Base-by-base conservation (phyloP, 768 basidiomycete species). In the Psilocybe cubensis region DNA sequence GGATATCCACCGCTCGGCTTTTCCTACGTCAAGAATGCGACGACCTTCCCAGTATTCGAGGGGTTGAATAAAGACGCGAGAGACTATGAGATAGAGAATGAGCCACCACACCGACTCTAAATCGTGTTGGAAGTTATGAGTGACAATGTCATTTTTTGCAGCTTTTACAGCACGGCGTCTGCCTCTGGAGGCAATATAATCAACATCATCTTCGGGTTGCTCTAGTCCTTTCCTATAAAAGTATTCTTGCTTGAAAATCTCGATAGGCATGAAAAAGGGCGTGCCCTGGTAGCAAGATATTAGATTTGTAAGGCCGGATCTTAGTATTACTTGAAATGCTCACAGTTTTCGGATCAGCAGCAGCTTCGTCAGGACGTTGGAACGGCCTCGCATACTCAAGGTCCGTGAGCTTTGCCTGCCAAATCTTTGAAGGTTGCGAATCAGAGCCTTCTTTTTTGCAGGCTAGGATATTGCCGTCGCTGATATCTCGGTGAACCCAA, bases 401-500 rank as follows among this genome's bases (percentile, higher is more conserved):
- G 47, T 63, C 62, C 21, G 28, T 35, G 8, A 63, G 23, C 35
- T 63, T 63, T 20, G 27, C 62, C 40, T 53, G 25, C 42, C 21
- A 54, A n/a, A n/a, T n/a, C n/a, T n/a, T n/a, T n/a, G n/a, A n/a
- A 4, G 35, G 35, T 3, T 7, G 1, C 1, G 9, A 10, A 14
- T 29, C 31, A 9, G 20, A 23, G 12, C 14, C n/a, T 12, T 43
- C 5, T 17, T 29, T 28, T n/a, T 27, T 24, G 23, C 54, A 38
- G 12, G 52, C 55, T 24, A 63, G 29, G 29, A 63, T 59, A 48
- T 63, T 60, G 40, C 62, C 62, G 20, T 46, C 43, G 24, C 59
- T 60, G 20, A 63, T 58, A 43, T 63, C 62, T 14, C 62, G 43
- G 45, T 63, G 62, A 21, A 63, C 59, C 62, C 62, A 63, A 10